Base-by-base conservation (phyloP, 2,329 filamentous ascomycete genomes). In the Talaromyces sp. region DNA sequence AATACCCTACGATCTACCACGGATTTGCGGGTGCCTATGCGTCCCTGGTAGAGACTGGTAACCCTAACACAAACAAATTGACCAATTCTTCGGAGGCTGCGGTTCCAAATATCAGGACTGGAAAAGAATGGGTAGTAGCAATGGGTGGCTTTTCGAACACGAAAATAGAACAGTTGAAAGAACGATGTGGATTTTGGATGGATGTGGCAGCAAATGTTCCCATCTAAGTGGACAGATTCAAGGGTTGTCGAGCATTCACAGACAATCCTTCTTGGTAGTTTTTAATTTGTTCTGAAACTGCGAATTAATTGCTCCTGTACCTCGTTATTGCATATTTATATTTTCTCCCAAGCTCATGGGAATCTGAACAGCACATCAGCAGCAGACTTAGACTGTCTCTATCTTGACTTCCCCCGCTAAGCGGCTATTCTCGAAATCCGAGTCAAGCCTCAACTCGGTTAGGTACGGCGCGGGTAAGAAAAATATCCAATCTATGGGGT, bases 1-100 rank as follows among this genome's bases (percentile, higher is more conserved):
- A 80, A 0, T 80, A 88, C 66, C 78, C 82, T 0, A 67, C 84
- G 0, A 83, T 84, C 6, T 89, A 88, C 66, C 67, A 82, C 19
- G 86, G 84, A 11, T 88, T 82, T 66, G 73, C 82, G 1, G 86
- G 87, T 4, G 85, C 86, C 0, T 82, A 88, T 70, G 85, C 84
- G 0, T 85, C 82, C 27, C 88, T 88, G 72, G 83, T 88, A 65
- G 80, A 84, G 71, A 86, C 83, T 0, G 85, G 84, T 0, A 81
- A 87, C 71, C 85, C 86, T 0, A 87, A 88, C 69, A 74, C 78
- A 13, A 78, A 84, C 65, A 88, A 87, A 65, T 67, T 87, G 41
- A 87, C 84, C 0, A 77, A 79, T 62, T 65, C 65, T 1, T 56
- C 73, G 74, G 16, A 82, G 76, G 57, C 57, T 16, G 47, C 22